phyloP scores from a whole-genome alignment of 169 alveolate species.

The Toxoplasma gondii region DNA sequence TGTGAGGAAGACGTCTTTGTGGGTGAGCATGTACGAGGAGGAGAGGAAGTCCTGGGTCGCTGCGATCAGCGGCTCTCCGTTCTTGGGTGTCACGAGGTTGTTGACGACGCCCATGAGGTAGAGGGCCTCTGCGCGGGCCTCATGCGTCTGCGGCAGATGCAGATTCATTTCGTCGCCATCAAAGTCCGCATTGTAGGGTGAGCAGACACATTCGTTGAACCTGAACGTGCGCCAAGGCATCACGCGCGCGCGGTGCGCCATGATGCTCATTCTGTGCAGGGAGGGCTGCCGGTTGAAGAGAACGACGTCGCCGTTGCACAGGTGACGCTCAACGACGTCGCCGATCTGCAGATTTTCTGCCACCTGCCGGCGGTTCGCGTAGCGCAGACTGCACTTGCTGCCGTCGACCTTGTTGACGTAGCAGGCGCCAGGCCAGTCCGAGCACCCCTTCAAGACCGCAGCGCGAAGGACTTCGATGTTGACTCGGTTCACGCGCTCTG shows the following conservation, averaged over 20 bases:
- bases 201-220: conserved; percentile 97
- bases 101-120: conserved; percentile 94
- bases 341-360: conserved; percentile 90
- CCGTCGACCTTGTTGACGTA: conserved; percentile 86
- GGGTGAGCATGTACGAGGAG: conserved; percentile 92
- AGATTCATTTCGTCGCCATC: conserved; percentile 99
- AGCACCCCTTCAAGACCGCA: conserved; percentile 93
- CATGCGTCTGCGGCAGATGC: conserved; percentile 98
- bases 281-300: conserved; percentile 98
- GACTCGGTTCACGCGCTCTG: conserved; percentile 93
- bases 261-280: conserved; percentile 96
- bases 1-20: conserved; percentile 93
- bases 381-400: conserved; percentile 81
- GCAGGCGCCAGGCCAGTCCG: conserved; percentile 97
- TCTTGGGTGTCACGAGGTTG: conserved; percentile 96
- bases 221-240: conserved; percentile 96
- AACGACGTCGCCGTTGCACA: conserved; percentile 96
- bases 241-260: conserved; percentile 96
- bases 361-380: conserved; percentile 86
- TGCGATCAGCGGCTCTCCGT: conserved; percentile 98
- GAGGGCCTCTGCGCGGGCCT: conserved; percentile 86
- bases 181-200: conserved; percentile 99
- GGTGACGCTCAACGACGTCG: conserved; percentile 98
- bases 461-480: conserved; percentile 90
- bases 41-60: conserved; percentile 94